Evolutionary conservation across 1,284 basidiomycete genomes (phyloP), one percentile per base, ranked within the genome.

Genomic region (Apiotrichum veenhuisii): DNA sequence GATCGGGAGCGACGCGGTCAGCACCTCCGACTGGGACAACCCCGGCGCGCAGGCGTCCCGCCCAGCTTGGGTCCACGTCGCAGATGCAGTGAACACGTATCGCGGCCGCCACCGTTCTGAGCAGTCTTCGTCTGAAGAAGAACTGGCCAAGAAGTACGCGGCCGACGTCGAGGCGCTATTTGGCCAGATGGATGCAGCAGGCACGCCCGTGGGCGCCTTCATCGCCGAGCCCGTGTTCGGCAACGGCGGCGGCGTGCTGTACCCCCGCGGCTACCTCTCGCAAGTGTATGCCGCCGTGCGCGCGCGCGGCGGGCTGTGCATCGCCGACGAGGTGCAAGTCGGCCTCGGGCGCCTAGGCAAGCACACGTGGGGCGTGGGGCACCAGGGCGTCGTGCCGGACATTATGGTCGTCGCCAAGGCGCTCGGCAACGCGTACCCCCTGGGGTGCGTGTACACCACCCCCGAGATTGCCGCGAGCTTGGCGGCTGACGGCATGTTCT

Each of bases 291-390:
- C 15, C 2, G 26, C 40, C 1, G 50, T 55, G 3, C 57, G 53
- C 26, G 20, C 15, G 25, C 53, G 33, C 15, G 57, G 57, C 17
- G 57, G 50, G 2, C n/a, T 59, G 26, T 55, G 53, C n/a, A 55
- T 59, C 41, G 49, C 57, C 5, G 57, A 59, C 30, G 57, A 59
- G 36, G 57, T 59, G 17, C 57, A 59, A 34, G 57, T 59, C 40
- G 57, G 57, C 15, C 53, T 59, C 27, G 57, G 57, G 4, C 53
- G 57, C 7, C 57, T 59, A 1, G 57, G 57, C 10, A 44, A 55
- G 22, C 10, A 33, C 15, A 51, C 41, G 12, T 59, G 57, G 57
- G 57, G 57, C 33, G 49, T 55, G 0, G 17, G 55, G 7, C 7
- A 36, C n/a, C 33, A 42, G 17, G 52, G 40, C 22, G 57, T 45